A percentile compares a stretch with the other conserved stretches of the same genome.
Evolutionary conservation across 441 rosid genomes (phyloP).

Genomic region (Euphorbia neoarborescens): DNA sequence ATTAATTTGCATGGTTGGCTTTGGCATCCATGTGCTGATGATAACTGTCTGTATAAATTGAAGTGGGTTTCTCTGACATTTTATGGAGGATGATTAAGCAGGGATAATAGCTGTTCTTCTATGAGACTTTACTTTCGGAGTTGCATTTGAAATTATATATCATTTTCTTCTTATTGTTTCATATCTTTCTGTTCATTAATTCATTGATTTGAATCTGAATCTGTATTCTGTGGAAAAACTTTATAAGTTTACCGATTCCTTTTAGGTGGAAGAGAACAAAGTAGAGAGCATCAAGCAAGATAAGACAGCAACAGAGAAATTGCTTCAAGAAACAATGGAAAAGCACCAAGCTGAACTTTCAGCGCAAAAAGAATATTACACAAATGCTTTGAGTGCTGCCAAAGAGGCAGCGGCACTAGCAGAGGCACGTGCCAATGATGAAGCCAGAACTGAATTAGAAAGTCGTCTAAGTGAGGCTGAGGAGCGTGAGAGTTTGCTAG

Average conservation of each 20-base stretch:
- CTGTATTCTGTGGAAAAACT: not conserved
- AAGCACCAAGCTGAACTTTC: slow-evolving; percentile 85
- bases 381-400: slow-evolving; percentile 82
- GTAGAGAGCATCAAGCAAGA: slow-evolving; percentile 88
- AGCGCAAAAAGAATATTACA: slow-evolving; percentile 71
- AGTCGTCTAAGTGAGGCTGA: slow-evolving; percentile 74
- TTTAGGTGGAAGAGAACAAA: slow-evolving; percentile 89
- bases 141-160: not conserved
- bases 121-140: not conserved
- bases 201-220: not conserved
- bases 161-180: not conserved
- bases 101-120: not conserved
- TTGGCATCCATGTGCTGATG: not conserved
- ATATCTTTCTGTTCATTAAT: not conserved
- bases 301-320: slow-evolving; percentile 80
- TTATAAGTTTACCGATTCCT: slow-evolving; percentile 3
- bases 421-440: slow-evolving; percentile 80
- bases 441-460: slow-evolving; percentile 85
- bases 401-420: slow-evolving; percentile 94
- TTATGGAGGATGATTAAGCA: slow-evolving; percentile 2
- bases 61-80: not conserved
- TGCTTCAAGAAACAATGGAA: slow-evolving; percentile 95
- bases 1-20: not conserved
- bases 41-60: not conserved
- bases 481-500: slow-evolving; percentile 90